Base-by-base conservation (phyloP, 257 asterid species). In the Apocynum venetum region DNA sequence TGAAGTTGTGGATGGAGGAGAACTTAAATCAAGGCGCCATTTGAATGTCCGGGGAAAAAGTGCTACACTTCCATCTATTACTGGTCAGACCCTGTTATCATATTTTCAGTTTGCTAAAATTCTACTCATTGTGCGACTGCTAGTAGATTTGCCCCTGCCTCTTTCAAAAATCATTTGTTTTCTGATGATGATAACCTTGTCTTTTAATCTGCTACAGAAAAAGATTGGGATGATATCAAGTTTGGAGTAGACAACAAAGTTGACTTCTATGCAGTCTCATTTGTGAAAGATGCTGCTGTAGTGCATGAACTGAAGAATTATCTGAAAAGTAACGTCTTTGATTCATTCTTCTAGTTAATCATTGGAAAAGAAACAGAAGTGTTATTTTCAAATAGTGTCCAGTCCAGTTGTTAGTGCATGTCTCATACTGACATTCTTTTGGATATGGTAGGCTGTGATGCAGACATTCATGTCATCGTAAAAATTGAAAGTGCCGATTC, bases 401-500 rank as follows among this genome's bases (percentile, higher is more conserved):
- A 25, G 31, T 25, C 31, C 31, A 25, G 31, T 25, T 25, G 31
- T 25, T 25, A 14, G 17, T 36, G 35, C 59, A 35, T 53, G 56
- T 73, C 46, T 66, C 13, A 72, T 59, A 20, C 41, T 72, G n/a
- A 68, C 55, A 36, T 41, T 79, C 57, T 56, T 52, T 79, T 77
- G 71, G 74, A 57, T 73, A 49, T 75, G 57, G 60, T 88, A 87
- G 93, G 88, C 49, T 90, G 91, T 75, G 92, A 84, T 72, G 97
- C 97, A 53, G 97, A 92, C 80, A 94, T 94, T 80, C 97, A 94
- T 79, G 98, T 94, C 80, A 94, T 91, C 41, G 97, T 91, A 47
- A 94, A 94, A 89, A 92, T 94, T 77, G 98, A 94, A 88, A 94
- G 98, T 84, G 98, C 98, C 47, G 98, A 94, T 85, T 94, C 98